Percentiles rank a stretch among this genome's conserved stretches.
phyloP scores from a whole-genome alignment of 1,284 basidiomycete genomes.

The Cutaneotrichosporon sp. region DNA sequence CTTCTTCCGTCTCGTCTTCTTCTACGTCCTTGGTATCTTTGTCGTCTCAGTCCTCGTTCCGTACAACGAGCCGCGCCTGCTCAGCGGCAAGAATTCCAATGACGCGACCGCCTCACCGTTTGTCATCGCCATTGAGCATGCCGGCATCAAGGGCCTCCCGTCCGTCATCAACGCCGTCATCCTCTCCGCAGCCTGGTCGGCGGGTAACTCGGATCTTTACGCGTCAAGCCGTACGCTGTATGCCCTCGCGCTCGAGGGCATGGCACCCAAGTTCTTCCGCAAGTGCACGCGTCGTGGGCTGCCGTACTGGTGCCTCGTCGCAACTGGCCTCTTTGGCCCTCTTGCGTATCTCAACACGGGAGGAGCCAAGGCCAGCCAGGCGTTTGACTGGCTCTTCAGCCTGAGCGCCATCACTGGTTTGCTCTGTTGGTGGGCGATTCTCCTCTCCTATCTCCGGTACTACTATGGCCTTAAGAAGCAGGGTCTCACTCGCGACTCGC shows the following conservation, averaged over 20 bases:
- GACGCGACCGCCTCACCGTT: slow-evolving; percentile 63
- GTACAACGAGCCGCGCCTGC: slow-evolving; percentile 63
- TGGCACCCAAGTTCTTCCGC: slow-evolving; percentile 59
- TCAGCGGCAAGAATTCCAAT: slow-evolving; percentile 58
- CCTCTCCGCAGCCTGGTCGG: slow-evolving; percentile 76
- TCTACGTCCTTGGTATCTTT: slow-evolving; percentile 57
- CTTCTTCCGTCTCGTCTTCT: slow-evolving; percentile 72
- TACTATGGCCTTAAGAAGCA: slow-evolving; percentile 63
- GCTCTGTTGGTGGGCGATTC: slow-evolving; percentile 68
- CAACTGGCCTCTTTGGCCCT: slow-evolving; percentile 58
- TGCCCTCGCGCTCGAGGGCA: slow-evolving; percentile 72
- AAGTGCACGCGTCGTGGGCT: slow-evolving; percentile 65
- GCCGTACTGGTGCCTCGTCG: slow-evolving; percentile 63
- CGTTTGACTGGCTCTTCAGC: slow-evolving; percentile 64
- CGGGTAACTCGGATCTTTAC: slow-evolving; percentile 77
- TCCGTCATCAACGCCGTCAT: slow-evolving; percentile 57
- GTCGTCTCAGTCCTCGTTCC: slow-evolving; percentile 74
- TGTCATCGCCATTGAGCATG: slow-evolving; percentile 75
- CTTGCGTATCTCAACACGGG: slow-evolving; percentile 59
- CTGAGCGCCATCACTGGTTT: slow-evolving; percentile 68
- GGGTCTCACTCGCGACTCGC: slow-evolving; percentile 59
- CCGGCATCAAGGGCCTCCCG: slow-evolving; percentile 68
- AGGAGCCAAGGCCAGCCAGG: slow-evolving; percentile 35
- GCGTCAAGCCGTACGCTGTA: slow-evolving; percentile 78
- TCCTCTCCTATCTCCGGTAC: slow-evolving; percentile 71